Evolutionary conservation across 1,284 basidiomycete species (phyloP).

Genomic region (Gastroboletus turbinatus): DNA sequence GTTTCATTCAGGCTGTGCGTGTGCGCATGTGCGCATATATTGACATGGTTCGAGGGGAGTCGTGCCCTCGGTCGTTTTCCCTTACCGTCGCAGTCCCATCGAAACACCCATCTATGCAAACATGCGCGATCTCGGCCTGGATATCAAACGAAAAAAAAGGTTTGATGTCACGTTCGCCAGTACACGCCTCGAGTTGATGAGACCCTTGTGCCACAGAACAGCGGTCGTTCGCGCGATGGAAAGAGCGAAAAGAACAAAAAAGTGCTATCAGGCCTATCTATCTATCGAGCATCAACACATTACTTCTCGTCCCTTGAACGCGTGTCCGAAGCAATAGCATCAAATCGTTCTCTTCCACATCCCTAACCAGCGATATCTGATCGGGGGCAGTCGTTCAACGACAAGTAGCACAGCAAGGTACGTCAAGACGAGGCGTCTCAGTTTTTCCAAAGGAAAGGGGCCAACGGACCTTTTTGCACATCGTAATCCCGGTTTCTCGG

Average conservation of each 20-base stretch:
- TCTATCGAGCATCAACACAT: slow-evolving; percentile 1
- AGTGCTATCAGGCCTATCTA: neutral
- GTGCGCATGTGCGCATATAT: too few species aligned
- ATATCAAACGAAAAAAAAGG: neutral
- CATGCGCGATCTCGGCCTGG: neutral
- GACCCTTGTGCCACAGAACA: too few species aligned
- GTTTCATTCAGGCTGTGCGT: too few species aligned
- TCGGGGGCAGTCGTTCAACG: too few species aligned
- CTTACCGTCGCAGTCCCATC: neutral
- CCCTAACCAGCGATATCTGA: neutral
- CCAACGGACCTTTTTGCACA: neutral
- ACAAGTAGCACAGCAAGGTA: neutral
- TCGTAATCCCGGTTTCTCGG: neutral
- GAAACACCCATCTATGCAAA: neutral
- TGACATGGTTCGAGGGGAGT: too few species aligned
- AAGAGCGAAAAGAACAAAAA: too few species aligned
- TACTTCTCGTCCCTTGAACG: neutral
- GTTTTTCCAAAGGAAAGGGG: slow-evolving; percentile 36
- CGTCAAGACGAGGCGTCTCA: slow-evolving; percentile 8
- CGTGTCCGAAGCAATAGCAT: neutral
- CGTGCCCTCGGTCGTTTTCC: neutral
- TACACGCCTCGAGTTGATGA: too few species aligned
- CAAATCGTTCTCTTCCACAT: neutral
- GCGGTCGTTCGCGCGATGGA: neutral
- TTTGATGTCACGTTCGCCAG: neutral